Evolutionary conservation across 75 land plant genomes (phyloP).

Genomic region (Sequoiadendron giganteum): DNA sequence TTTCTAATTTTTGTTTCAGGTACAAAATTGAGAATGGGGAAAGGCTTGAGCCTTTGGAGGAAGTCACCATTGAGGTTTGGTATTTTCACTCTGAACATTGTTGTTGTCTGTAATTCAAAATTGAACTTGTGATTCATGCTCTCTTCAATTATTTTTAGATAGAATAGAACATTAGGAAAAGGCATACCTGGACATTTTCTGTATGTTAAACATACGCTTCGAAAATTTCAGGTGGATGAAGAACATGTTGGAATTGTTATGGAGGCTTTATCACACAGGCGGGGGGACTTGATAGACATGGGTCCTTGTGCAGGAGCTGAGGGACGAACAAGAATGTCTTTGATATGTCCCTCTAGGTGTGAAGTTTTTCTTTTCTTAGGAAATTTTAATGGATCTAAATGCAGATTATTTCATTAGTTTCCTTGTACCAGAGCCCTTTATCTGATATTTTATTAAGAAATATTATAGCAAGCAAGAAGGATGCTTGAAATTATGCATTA

Average conservation of each 20-base stretch:
- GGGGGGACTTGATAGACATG: conserved; percentile 90
- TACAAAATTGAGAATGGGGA: conserved; percentile 80
- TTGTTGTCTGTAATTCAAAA: neutral
- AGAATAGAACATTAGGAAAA: neutral
- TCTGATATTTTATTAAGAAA: neutral
- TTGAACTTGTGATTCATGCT: neutral
- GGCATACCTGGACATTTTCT: neutral
- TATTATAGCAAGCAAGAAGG: neutral
- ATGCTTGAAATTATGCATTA: neutral
- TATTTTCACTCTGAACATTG: neutral
- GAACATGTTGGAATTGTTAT: conserved; percentile 95
- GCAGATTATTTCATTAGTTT: neutral
- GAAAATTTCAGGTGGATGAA: conserved; percentile 72
- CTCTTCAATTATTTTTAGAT: neutral
- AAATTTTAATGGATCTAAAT: neutral
- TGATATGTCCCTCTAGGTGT: conserved; percentile 98
- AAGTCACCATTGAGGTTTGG: conserved; percentile 91
- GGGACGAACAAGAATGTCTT: conserved; percentile 81
- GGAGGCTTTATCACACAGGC: conserved; percentile 94
- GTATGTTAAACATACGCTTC: neutral
- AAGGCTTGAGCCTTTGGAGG: conserved; percentile 95
- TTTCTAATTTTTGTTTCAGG: conserved; percentile 37
- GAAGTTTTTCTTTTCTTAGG: neutral
- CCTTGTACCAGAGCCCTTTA: neutral
- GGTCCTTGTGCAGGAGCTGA: conserved; percentile 80